Evolutionary conservation across 75 land plant species (phyloP), one percentile per base, ranked within the genome.

Genomic region (Gnetum montanum): DNA sequence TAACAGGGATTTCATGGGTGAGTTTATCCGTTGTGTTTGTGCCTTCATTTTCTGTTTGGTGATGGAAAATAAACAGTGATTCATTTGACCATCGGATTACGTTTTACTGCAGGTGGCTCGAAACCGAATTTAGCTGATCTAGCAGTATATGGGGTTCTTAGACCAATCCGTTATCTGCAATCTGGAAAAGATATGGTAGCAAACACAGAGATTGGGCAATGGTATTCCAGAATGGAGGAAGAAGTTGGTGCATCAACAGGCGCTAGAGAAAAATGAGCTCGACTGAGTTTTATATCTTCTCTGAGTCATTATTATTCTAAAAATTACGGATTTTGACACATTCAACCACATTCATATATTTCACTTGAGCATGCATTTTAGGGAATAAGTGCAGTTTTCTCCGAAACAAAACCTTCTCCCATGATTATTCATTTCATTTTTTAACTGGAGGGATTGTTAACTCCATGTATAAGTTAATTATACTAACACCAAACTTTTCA

Each of bases 101-200:
- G 12, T 1, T 31, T 56, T 33, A 36, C 37, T 65, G 8, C 75
- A 94, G 98, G 98, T 44, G 98, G 98, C 8, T 31, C 76, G 3
- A 76, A 83, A 60, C 98, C 98, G 16, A 94, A 90, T 58, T 63
- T 94, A 49, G 96, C 91, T 52, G 96, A 89, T 49, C 72, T 94
- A 63, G 96, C 98, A 31, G 98, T 85, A 7, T 94, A 80, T 81
- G 98, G 98, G 15, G 96, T 94, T 37, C 57, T 94, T 45, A 80
- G 91, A 61, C 96, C 98, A 0, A 83, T 94, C 29, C 56, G 98
- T 48, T 51, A 89, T 61, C 78, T 94, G 2, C 68, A 61, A 36
- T 61, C 98, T 44, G 98, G 98, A 6, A 72, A 28, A 57, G 98
- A 94, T 54, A 90, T 94, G 98, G 76, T 90, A 24, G 85, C 76